These are phyloP conservation scores for Aureobasidium sp. DNA, from an alignment of 2,329 filamentous ascomycete species.

Conservation along the genomic window DNA sequence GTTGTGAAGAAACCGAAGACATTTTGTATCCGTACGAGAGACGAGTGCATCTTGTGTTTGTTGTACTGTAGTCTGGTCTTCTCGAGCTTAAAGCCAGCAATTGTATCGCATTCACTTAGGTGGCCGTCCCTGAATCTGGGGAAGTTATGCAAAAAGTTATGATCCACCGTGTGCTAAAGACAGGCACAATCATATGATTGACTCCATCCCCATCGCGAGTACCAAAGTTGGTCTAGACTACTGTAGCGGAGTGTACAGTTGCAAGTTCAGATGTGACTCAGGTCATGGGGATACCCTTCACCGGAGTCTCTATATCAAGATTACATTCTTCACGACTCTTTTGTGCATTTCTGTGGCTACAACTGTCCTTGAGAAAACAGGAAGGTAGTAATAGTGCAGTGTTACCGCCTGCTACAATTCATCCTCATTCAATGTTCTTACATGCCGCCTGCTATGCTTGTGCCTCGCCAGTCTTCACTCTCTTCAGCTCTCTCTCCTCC, in stretches of 20 bases:
- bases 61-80: background rate
- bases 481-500: conserved; percentile 12
- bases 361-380: too few species aligned
- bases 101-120: background rate
- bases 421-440: background rate
- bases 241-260: too few species aligned
- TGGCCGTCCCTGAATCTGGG: conserved; percentile 3
- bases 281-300: too few species aligned
- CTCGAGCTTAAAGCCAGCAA: conserved; percentile 5
- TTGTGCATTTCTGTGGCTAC: too few species aligned
- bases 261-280: too few species aligned
- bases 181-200: too few species aligned
- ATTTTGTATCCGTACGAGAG: conserved; percentile 77
- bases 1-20: conserved; percentile 98
- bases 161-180: background rate
- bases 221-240: too few species aligned
- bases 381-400: background rate
- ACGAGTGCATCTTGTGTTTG: conserved; percentile 66
- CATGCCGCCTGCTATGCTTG: background rate
- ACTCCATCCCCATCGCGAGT: too few species aligned
- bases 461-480: background rate
- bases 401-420: background rate
- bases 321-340: too few species aligned
- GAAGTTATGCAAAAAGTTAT: background rate
- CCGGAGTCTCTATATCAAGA: too few species aligned